Conservation (phyloP, 2,329 filamentous ascomycete species). For the Pseudogymnoascus verrucosus region DNA sequence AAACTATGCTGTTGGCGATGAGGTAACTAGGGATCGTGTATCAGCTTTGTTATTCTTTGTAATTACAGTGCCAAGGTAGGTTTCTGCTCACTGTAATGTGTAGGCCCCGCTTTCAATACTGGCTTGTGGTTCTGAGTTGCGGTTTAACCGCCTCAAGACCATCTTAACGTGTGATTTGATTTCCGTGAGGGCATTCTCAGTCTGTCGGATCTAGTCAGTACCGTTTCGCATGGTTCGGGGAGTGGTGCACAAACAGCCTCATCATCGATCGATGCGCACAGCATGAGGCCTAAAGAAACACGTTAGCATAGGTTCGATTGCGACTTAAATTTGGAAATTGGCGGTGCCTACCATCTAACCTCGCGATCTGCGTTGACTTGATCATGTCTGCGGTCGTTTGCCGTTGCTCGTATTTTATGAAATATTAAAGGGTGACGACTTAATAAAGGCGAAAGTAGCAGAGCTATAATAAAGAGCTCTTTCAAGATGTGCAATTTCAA, state of each 20-base stretch:
- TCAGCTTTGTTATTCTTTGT: not conserved
- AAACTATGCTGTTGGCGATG: conserved; percentile 75
- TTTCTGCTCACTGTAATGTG: conserved; percentile 66
- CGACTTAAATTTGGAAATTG: not conserved
- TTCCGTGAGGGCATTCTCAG: conserved; percentile 70
- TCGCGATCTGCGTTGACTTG: conserved; percentile 84
- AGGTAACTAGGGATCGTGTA: conserved; percentile 55
- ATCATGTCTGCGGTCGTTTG: conserved; percentile 44
- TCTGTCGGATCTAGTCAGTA: conserved; percentile 30
- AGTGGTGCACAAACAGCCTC: conserved; percentile 49
- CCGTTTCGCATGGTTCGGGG: not conserved
- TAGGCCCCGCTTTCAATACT: conserved; percentile 80
- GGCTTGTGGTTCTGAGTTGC: conserved; percentile 83
- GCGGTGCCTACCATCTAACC: conserved; percentile 66
- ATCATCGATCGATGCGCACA: conserved; percentile 92
- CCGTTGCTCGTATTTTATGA: not conserved
- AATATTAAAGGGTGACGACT: not conserved
- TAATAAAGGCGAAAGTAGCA: not conserved
- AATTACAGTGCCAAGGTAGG: not conserved
- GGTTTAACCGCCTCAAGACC: conserved; percentile 78
- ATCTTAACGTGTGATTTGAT: conserved; percentile 88
- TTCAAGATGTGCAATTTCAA: conserved; percentile 11
- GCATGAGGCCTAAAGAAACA: conserved; percentile 67
- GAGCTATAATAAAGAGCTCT: not conserved
- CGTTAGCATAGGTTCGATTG: not conserved